Evolutionary conservation across 1,139 yeast genomes (phyloP), one percentile per base, ranked within the genome.

Genomic region (Diutina catenulata): DNA sequence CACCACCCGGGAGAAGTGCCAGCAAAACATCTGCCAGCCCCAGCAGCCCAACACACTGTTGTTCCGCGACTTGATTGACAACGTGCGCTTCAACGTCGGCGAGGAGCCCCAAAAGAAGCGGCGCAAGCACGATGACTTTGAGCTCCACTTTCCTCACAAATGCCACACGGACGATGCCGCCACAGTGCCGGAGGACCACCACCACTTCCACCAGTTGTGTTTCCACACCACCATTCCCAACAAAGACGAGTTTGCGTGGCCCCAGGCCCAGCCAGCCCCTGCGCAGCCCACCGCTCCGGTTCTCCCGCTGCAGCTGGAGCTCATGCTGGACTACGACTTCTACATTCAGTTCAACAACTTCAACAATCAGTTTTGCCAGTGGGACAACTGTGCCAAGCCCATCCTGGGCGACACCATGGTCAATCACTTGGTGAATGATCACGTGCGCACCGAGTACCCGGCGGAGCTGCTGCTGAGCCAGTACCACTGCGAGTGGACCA

Each of bases 401-500:
- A 8, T 31, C 11, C 20, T 13, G 3, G 15, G 25, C 10, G 25
- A 19, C 9, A 24, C 20, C 9, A 14, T 31, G 2, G n/a, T 31
- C 15, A 11, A 9, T n/a, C 35, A 31, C 11, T 31, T 31, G 35
- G 35, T 21, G 14, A 16, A 20, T 5, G 35, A 31, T n/a, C 35
- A 31, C 18, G 25, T 31, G 6, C 11, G 13, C 6, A n/a, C n/a
- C n/a, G n/a, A n/a, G n/a, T n/a, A n/a, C n/a, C n/a, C n/a, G n/a
- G 39, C 36, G 14, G 32, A 33, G 14, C 23, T 25, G 15, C 37
- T 43, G 39, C 9, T 39, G 40, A 44, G 45, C 14, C 41, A 47
- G 9, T 63, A 48, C 48, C 73, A 59, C 38, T 84, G 95, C 60
- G 84, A 77, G 51, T 83, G 94, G 94, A 60, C 63, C 43, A 67